Percentiles rank a stretch among this genome's conserved stretches.
Evolutionary conservation across 2,329 filamentous ascomycete species (phyloP).

Genomic region (Massarina eburnea): DNA sequence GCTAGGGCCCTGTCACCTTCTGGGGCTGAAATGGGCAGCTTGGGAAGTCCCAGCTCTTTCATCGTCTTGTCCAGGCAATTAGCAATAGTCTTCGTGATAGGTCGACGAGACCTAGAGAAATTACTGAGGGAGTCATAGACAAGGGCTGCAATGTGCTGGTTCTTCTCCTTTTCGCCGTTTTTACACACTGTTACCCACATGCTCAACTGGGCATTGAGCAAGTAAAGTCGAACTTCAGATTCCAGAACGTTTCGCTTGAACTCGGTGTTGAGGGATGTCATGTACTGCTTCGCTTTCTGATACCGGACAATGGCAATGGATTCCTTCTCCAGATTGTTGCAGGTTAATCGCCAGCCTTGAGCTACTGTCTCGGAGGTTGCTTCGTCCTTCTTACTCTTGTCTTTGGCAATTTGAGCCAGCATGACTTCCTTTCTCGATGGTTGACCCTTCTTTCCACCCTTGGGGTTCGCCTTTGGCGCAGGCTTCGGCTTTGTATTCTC

Average conservation of each 20-base stretch:
- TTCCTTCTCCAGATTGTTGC: constrained; percentile 52
- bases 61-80: constrained; percentile 38
- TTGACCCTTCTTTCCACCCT: constrained; percentile 32
- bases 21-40: constrained; percentile 30
- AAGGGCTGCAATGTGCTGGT: constrained; percentile 34
- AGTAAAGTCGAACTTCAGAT: constrained; percentile 52
- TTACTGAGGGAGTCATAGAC: constrained; percentile 34
- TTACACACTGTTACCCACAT: constrained; percentile 50
- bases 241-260: constrained; percentile 45
- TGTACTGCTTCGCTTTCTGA: constrained; percentile 52
- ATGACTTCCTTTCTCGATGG: constrained; percentile 48
- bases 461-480: constrained; percentile 4
- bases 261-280: constrained; percentile 45
- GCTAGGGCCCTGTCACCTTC: constrained; percentile 46
- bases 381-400: constrained; percentile 47
- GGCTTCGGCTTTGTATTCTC: constrained; percentile 25
- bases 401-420: constrained; percentile 46
- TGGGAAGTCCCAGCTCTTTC: constrained; percentile 44
- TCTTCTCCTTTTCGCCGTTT: constrained; percentile 28
- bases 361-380: constrained; percentile 44
- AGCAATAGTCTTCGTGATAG: constrained; percentile 33
- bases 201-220: constrained; percentile 51
- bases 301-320: constrained; percentile 49
- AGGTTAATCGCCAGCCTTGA: constrained; percentile 50
- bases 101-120: constrained; percentile 26